phyloP scores from a whole-genome alignment of 768 basidiomycete genomes.

The Clathrus columnatus region DNA sequence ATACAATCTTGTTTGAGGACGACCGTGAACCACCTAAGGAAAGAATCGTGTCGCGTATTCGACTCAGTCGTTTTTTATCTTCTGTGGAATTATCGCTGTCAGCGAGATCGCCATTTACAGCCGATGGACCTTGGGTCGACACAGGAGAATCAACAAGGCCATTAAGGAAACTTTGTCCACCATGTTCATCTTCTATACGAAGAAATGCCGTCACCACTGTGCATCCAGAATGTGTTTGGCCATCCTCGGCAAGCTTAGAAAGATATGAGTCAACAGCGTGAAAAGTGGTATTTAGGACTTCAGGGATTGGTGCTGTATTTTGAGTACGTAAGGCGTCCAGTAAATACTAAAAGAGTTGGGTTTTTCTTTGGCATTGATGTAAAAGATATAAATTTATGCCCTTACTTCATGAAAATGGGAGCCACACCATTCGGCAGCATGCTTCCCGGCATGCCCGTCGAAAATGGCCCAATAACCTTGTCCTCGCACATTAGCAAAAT shows the following conservation, averaged over 20 bases:
- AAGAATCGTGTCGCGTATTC: constrained; percentile 31
- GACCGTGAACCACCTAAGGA: constrained; percentile 6
- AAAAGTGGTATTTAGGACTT: constrained; percentile 88
- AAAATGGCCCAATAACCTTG: constrained; percentile 99
- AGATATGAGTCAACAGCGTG: constrained; percentile 82
- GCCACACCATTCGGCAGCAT: constrained; percentile 99
- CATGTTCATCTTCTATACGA: constrained; percentile 76
- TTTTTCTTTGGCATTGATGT: background rate
- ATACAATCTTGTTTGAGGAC: constrained; percentile 15
- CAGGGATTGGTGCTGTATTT: constrained; percentile 59
- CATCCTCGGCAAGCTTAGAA: constrained; percentile 78
- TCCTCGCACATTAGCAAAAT: constrained; percentile 83
- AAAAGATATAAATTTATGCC: background rate
- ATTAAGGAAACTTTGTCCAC: constrained; percentile 57
- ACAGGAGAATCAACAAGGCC: constrained; percentile 13
- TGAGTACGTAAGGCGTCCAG: constrained; percentile 59
- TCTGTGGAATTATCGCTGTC: constrained; percentile 32
- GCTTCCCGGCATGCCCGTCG: constrained; percentile 97
- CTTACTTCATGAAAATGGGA: constrained; percentile 86
- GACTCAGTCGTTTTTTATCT: constrained; percentile 37
- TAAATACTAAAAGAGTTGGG: constrained; percentile 38
- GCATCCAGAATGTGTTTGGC: constrained; percentile 93
- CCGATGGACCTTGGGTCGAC: background rate
- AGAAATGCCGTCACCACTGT: constrained; percentile 96
- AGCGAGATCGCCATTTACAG: background rate